Conservation (phyloP, 73 alveolate genomes). For the Paramecium primaurelia region DNA sequence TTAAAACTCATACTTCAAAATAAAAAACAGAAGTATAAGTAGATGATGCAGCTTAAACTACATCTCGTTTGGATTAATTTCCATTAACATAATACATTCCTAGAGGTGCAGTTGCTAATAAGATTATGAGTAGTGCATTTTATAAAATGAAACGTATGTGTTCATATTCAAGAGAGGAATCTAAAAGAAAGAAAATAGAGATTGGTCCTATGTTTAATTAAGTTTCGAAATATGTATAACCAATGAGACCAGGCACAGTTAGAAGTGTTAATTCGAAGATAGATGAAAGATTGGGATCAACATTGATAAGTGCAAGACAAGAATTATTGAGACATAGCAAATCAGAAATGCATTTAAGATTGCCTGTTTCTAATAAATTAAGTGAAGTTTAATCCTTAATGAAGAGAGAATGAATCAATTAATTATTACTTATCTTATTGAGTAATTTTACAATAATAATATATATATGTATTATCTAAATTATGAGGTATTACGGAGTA, state of each 20-base stretch:
- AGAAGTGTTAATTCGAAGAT: not conserved
- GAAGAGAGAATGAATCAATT: not conserved
- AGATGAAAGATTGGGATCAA: not conserved
- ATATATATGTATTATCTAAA: constrained; percentile 13
- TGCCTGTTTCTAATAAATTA: not conserved
- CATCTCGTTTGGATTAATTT: not conserved
- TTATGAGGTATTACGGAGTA: not conserved
- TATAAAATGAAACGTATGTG: not conserved
- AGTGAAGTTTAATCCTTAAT: not conserved
- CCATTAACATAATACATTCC: not conserved
- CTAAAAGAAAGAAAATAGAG: not conserved
- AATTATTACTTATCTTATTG: not conserved
- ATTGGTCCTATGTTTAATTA: not conserved
- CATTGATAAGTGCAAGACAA: not conserved
- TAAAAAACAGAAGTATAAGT: not conserved
- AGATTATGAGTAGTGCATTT: constrained; percentile 10
- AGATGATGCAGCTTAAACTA: not conserved
- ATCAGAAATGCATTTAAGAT: not conserved
- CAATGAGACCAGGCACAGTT: not conserved
- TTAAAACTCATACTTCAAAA: not conserved
- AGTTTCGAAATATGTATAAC: not conserved
- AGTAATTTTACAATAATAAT: not conserved
- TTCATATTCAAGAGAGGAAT: not conserved
- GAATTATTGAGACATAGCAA: not conserved
- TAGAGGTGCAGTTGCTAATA: not conserved